phyloP scores from a whole-genome alignment of 306 rosid genomes.

The Ziziphus jujuba region DNA sequence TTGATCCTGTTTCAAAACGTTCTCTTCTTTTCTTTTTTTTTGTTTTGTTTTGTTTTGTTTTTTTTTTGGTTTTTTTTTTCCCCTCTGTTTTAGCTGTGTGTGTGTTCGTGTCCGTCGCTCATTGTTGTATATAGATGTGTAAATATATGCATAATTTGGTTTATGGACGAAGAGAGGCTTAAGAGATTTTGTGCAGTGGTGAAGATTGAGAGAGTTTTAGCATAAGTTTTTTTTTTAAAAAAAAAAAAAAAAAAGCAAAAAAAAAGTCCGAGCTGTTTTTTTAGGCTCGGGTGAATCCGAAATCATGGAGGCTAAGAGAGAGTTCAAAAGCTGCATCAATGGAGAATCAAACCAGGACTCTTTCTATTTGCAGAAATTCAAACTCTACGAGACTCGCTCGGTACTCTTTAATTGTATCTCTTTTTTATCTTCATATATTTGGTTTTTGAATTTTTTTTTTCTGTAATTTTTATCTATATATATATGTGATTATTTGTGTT shows the following conservation, averaged over 20 bases:
- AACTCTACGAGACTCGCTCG: slow-evolving; percentile 91
- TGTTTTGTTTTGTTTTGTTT: too few species aligned
- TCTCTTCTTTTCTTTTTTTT: too few species aligned
- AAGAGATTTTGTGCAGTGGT: slow-evolving; percentile 28
- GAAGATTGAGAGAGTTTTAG: slow-evolving; percentile 21
- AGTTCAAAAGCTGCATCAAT: slow-evolving; percentile 25
- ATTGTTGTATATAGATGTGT: slow-evolving; percentile 16
- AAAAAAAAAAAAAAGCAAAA: slow-evolving; percentile 14
- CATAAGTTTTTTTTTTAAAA: slow-evolving; percentile 28
- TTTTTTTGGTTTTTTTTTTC: too few species aligned
- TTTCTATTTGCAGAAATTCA: slow-evolving; percentile 81
- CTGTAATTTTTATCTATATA: not conserved
- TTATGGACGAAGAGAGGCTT: slow-evolving; percentile 32
- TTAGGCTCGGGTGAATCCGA: slow-evolving; percentile 55
- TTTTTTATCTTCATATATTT: not conserved
- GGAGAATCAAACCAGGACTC: slow-evolving; percentile 46
- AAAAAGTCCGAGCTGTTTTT: slow-evolving; percentile 43
- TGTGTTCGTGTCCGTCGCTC: slow-evolving; percentile 12
- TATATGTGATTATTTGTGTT: not conserved
- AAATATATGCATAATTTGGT: slow-evolving; percentile 9
- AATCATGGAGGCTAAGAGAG: slow-evolving; percentile 57
- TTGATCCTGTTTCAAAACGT: not conserved
- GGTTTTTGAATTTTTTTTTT: not conserved
- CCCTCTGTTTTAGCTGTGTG: not conserved
- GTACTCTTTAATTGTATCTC: slow-evolving; percentile 36